Evolutionary conservation across 257 asterid species (phyloP).

Genomic region (Solanum acaule): DNA sequence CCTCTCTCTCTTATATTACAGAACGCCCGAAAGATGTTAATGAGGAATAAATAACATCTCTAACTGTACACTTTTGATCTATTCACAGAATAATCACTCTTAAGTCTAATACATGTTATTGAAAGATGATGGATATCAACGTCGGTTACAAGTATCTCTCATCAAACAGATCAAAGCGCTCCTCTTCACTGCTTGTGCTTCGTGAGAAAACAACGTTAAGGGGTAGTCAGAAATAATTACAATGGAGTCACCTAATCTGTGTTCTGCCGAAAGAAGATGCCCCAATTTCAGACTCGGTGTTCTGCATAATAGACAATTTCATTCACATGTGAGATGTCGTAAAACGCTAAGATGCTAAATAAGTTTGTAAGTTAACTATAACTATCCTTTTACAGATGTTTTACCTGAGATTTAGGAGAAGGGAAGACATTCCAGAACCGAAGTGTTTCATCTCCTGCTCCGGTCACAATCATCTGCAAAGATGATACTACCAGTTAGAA

Average conservation of each 20-base stretch:
- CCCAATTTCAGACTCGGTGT: conserved; percentile 79
- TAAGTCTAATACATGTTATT: neutral
- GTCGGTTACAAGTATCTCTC: neutral
- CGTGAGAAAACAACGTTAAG: neutral
- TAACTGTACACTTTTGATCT: conserved; percentile 22
- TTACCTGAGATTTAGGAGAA: conserved; percentile 87
- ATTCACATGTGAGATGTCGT: neutral
- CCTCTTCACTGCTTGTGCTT: neutral
- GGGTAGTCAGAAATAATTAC: neutral
- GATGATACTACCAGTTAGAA: neutral
- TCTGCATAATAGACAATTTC: conserved; percentile 29
- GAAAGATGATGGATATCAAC: neutral
- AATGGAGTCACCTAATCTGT: conserved; percentile 48
- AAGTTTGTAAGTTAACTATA: neutral
- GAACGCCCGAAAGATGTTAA: conserved; percentile 24
- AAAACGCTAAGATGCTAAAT: neutral
- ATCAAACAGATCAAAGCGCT: neutral
- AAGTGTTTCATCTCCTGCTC: conserved; percentile 97
- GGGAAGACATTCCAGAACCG: conserved; percentile 96
- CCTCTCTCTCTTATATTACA: neutral
- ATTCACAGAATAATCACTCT: neutral
- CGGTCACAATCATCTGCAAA: conserved; percentile 83
- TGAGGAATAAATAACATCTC: conserved; percentile 32
- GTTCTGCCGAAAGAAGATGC: conserved; percentile 88
- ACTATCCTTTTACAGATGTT: neutral